Evolutionary conservation across 331 rosid species (phyloP).

Genomic region (Spiraea crenata): DNA sequence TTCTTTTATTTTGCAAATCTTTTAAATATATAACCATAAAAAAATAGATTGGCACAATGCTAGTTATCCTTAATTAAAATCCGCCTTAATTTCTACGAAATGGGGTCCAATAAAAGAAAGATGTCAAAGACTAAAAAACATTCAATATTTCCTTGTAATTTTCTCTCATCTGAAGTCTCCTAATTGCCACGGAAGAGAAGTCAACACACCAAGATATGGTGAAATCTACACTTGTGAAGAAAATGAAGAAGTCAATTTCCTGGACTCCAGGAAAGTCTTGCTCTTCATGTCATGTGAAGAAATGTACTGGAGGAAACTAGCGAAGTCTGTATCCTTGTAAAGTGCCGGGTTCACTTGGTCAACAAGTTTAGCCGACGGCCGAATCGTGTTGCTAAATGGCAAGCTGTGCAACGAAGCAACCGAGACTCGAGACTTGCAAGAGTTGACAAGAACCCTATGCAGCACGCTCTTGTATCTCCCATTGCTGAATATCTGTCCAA

Average conservation of each 20-base stretch:
- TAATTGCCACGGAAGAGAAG: neutral
- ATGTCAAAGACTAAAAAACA: neutral
- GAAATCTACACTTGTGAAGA: neutral
- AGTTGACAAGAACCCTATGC: slow-evolving; percentile 51
- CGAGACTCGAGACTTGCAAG: slow-evolving; percentile 24
- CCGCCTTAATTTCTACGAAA: too few species aligned
- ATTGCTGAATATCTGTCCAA: slow-evolving; percentile 51
- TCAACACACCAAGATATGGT: neutral
- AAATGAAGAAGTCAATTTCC: slow-evolving; percentile 18
- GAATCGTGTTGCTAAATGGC: slow-evolving; percentile 14
- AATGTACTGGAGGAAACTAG: slow-evolving; percentile 25
- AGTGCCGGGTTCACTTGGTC: slow-evolving; percentile 33
- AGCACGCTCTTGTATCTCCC: slow-evolving; percentile 68
- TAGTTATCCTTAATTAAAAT: too few species aligned
- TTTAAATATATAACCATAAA: too few species aligned
- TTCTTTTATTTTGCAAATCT: too few species aligned
- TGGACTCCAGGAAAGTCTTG: slow-evolving; percentile 37
- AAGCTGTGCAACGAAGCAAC: slow-evolving; percentile 38
- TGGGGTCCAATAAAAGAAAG: neutral
- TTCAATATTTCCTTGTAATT: neutral
- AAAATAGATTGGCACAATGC: too few species aligned
- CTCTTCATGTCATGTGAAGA: slow-evolving; percentile 24
- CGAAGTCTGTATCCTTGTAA: slow-evolving; percentile 37
- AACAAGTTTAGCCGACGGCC: slow-evolving; percentile 33
- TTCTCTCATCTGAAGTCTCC: neutral